Evolutionary conservation across 2,329 filamentous ascomycete genomes (phyloP).

Genomic region (Pseudogymnoascus pannorum): DNA sequence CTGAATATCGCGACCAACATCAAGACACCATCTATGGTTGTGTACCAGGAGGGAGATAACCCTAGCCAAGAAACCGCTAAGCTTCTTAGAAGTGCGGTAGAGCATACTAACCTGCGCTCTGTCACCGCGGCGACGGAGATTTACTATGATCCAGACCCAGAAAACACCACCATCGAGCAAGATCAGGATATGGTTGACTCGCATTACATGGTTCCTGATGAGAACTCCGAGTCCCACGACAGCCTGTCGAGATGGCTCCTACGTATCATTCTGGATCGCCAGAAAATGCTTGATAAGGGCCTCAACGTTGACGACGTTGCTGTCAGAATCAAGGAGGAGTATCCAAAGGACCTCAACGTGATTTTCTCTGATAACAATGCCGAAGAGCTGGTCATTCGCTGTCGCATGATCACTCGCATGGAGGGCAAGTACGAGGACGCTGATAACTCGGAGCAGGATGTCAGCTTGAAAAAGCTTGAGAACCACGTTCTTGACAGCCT

Average conservation of each 20-base stretch:
- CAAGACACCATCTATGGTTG: conserved; percentile 96
- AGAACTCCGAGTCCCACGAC: conserved; percentile 52
- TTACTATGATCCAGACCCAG: conserved; percentile 91
- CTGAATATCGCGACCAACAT: conserved; percentile 96
- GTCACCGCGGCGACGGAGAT: conserved; percentile 91
- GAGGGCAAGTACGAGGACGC: conserved; percentile 66
- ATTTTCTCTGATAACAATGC: conserved; percentile 99
- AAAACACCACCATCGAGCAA: conserved; percentile 74
- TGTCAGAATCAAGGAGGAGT: conserved; percentile 79
- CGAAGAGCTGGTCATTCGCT: conserved; percentile 87
- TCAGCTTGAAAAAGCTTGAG: conserved; percentile 86
- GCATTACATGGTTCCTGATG: conserved; percentile 90
- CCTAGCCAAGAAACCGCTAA: conserved; percentile 75
- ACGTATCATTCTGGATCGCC: conserved; percentile 84
- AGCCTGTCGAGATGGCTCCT: conserved; percentile 92
- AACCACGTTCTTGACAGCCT: conserved; percentile 85
- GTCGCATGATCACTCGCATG: conserved; percentile 66
- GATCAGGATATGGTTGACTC: conserved; percentile 94
- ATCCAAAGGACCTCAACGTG: conserved; percentile 75
- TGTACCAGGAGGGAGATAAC: conserved; percentile 64
- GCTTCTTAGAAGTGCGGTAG: conserved; percentile 76
- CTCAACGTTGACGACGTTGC: conserved; percentile 89
- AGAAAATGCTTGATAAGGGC: conserved; percentile 92
- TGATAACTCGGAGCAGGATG: conserved; percentile 72
- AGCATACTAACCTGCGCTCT: conserved; percentile 88